Evolutionary conservation across 305 asterid genomes (phyloP).

Genomic region (Solanum hybrid): DNA sequence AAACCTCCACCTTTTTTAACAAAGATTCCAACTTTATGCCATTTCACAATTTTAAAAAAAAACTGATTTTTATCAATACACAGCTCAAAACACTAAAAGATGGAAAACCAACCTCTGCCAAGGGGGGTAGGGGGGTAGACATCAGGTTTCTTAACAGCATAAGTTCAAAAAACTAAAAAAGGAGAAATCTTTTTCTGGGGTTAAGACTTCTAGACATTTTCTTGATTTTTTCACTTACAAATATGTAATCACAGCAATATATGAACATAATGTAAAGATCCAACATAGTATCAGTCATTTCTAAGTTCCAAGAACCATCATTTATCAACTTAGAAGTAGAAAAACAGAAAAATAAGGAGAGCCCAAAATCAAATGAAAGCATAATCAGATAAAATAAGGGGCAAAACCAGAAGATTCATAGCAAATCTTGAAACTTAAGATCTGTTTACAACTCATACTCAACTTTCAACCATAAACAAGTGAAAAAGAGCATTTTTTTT

Average conservation of each 20-base stretch:
- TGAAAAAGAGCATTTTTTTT: not conserved
- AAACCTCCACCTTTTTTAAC: not conserved
- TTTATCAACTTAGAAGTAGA: not conserved
- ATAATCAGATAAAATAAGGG: not conserved
- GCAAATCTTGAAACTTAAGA: not conserved
- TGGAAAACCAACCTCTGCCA: not conserved
- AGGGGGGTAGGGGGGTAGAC: not conserved
- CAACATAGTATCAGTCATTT: not conserved
- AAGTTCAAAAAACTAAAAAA: not conserved
- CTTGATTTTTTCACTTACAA: not conserved
- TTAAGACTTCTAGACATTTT: not conserved
- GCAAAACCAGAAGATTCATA: not conserved
- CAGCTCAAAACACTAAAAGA: not conserved
- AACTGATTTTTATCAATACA: not conserved
- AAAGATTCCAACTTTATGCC: not conserved
- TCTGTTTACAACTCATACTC: not conserved
- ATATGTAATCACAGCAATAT: not conserved
- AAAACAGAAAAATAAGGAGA: not conserved
- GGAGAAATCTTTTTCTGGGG: not conserved
- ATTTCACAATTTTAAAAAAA: not conserved
- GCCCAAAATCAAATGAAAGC: not conserved
- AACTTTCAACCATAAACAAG: not conserved
- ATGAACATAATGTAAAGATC: not conserved
- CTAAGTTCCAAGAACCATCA: not conserved
- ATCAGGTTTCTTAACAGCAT: not conserved